Evolutionary conservation across 495 filamentous ascomycete genomes (phyloP), one percentile per base, ranked within the genome.

Genomic region (Hyphodiscus hymeniophilus): DNA sequence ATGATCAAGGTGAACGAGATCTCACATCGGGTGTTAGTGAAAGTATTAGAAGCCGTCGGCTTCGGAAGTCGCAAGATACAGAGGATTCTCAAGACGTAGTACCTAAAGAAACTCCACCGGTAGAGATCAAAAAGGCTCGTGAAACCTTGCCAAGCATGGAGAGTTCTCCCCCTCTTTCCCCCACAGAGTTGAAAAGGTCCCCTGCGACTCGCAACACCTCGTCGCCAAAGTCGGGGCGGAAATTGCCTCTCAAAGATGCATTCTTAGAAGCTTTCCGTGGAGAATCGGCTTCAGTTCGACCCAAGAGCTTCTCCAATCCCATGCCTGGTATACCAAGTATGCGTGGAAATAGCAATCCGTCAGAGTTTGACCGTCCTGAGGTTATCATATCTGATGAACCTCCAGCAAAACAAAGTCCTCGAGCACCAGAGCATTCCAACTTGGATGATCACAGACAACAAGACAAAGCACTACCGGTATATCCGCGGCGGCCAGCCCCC

Each of bases 191-290:
- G 38, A 74, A 65, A 48, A 65, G 75, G 54, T 69, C 66, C 33
- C 65, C 64, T 40, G 72, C 74, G 10, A 73, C 70, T 30, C 66
- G 70, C 52, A 59, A 62, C 42, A 50, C 67, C 16, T 57, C 70
- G 5, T 61, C 66, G 10, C 63, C 72, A 2, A 77, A 58, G 38
- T 36, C 45, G 4, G 34, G 47, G 2, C 51, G 51, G 44, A 63
- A 58, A 47, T n/a, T 22, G 0, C 46, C 67, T 0, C 61, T 76
- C 44, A 68, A 74, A 17, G 73, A 76, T 22, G 67, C 66, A 18
- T 61, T 78, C 7, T 70, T 67, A 40, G 73, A 74, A 52, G 75
- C 74, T 10, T 78, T 78, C 55, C 62, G 67, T n/a, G 75, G 75
- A 11, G 72, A 78, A 53, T 78, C 75, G 0, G 66, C 55, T 11